Percentiles rank a stretch among this genome's conserved stretches.
Conservation (phyloP, 768 basidiomycete species). For the Royoungia palumana region DNA sequence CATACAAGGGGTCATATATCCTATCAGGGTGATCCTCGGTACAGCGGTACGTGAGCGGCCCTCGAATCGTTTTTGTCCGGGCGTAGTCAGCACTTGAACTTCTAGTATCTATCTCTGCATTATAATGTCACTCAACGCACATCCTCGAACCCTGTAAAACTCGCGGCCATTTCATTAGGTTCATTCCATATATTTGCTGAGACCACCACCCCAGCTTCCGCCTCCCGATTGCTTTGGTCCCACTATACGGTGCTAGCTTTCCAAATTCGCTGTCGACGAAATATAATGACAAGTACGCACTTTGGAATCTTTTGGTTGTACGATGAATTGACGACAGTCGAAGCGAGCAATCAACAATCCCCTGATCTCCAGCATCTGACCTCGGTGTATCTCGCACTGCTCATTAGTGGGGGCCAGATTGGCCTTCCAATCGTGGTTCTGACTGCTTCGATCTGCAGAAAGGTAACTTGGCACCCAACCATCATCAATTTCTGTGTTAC, state of each 20-base stretch:
- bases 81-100: constrained; percentile 1
- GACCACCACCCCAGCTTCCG: not conserved
- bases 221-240: not conserved
- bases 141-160: not conserved
- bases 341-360: constrained; percentile 4
- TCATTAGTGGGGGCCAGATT: constrained; percentile 51
- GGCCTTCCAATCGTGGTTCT: constrained; percentile 47
- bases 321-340: not conserved
- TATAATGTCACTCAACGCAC: constrained; percentile 6
- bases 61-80: constrained; percentile 5
- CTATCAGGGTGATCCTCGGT: constrained; percentile 17
- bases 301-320: not conserved
- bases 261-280: not conserved
- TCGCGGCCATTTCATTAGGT: not conserved
- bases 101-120: constrained; percentile 5
- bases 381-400: constrained; percentile 43
- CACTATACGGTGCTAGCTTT: not conserved
- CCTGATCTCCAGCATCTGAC: constrained; percentile 31
- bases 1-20: constrained; percentile 22
- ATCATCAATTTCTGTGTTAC: constrained; percentile 57
- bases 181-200: constrained; percentile 1
- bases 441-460: constrained; percentile 43
- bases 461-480: constrained; percentile 45
- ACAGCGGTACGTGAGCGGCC: constrained; percentile 1
- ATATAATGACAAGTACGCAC: constrained; percentile 18